Percentiles rank a stretch among this genome's conserved stretches.
These are phyloP conservation scores for Melanogaster broomeanus DNA, from an alignment of 768 basidiomycete genomes.

Conservation along the genomic window DNA sequence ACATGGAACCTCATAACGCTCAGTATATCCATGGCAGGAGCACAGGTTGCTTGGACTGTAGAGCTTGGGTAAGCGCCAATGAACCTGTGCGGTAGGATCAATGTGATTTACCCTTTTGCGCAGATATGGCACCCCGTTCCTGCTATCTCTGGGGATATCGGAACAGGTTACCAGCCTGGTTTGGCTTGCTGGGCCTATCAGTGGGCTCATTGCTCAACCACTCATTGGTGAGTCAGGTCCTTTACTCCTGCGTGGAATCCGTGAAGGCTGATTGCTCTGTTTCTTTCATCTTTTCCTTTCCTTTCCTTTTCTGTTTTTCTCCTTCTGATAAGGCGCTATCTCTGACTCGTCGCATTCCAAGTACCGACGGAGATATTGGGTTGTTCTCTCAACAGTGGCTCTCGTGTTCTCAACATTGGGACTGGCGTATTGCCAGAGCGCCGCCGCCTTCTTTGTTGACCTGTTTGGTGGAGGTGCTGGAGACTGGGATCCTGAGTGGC, in stretches of 20 bases:
- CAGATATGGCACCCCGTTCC: conserved; percentile 95
- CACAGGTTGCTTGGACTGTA: conserved; percentile 94
- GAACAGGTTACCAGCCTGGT: conserved; percentile 92
- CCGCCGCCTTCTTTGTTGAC: conserved; percentile 78
- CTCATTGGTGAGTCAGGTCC: conserved; percentile 70
- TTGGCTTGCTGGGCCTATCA: conserved; percentile 95
- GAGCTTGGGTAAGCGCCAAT: conserved; percentile 74
- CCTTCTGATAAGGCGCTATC: conserved; percentile 74
- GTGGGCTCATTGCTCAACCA: conserved; percentile 95
- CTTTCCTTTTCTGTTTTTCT: no score
- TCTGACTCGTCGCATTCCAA: conserved; percentile 92
- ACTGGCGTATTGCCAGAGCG: conserved; percentile 79
- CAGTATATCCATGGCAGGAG: conserved; percentile 92
- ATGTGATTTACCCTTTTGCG: conserved; percentile 3
- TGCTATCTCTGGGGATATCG: conserved; percentile 76
- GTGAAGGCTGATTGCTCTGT: conserved; percentile 1
- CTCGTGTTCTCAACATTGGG: conserved; percentile 76
- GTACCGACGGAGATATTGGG: conserved; percentile 91
- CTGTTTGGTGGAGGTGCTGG: conserved; percentile 72
- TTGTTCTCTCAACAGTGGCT: conserved; percentile 82
- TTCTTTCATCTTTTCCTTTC: no score
- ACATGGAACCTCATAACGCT: conserved; percentile 80
- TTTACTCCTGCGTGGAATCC: neutral
- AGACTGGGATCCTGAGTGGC: conserved; percentile 83
- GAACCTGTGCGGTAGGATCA: neutral